Base-by-base conservation (phyloP, 495 filamentous ascomycete species). In the Penicillium coffeae region DNA sequence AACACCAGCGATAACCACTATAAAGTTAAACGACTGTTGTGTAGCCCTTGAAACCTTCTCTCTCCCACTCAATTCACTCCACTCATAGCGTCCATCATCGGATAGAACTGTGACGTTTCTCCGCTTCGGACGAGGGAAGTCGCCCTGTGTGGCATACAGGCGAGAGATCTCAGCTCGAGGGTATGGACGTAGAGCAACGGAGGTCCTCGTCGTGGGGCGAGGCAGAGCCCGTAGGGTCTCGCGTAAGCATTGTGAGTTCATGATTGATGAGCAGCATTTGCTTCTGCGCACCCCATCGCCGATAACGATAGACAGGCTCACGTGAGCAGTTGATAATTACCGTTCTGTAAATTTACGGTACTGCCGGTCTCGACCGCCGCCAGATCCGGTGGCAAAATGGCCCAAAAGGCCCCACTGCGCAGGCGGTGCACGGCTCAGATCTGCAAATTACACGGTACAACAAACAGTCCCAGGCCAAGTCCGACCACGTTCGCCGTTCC, bases 11-110 rank as follows among this genome's bases (percentile, higher is more conserved):
- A 92, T 43, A 2, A 97, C 80, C 32, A 95, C 65, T 47, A 83
- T 74, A 22, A 95, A 81, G 72, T 95, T 97, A 66, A 93, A 84
- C 10, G 86, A 83, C 56, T 96, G 93, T 63, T 95, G 91, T 9
- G 89, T 89, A 19, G 92, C 87, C 35, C 94, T 82, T 42, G 84
- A 84, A 6, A 83, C 83, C 63, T 96, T 97, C 65, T 96, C 91
- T 40, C 72, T 62, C 0, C 69, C 63, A 10, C 81, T 87, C 25
- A 98, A 77, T 21, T 91, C 76, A 0, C 72, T 68, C 93, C 93
- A 97, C 34, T 80, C 78, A 9, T 92, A 83, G 58, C 82, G 75
- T 10, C 89, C 88, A 65, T 89, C 81, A 52, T 95, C 90, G 52
- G 87, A 91, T 54, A 86, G 76, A 1, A 92, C 80, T 3, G 89